Percentiles rank a stretch among this genome's conserved stretches.
phyloP scores from a whole-genome alignment of 495 filamentous ascomycete genomes.

The Talaromyces thailandensis region DNA sequence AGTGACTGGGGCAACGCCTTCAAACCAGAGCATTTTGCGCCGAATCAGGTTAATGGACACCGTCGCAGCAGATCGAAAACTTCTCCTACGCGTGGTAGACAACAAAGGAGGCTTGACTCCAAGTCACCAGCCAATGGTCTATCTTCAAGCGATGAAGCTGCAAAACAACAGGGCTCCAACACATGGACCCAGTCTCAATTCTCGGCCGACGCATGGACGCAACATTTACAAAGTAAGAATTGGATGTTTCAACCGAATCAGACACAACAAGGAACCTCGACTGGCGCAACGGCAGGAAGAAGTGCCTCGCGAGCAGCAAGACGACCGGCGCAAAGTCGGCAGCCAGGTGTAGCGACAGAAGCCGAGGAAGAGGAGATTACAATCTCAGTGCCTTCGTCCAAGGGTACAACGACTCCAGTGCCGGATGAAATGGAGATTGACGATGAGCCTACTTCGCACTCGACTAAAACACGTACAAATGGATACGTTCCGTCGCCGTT shows the following conservation, averaged over 20 bases:
- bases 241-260: slow-evolving; percentile 27
- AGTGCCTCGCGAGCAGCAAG: slow-evolving; percentile 11
- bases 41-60: slow-evolving; percentile 20
- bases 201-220: slow-evolving; percentile 55
- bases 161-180: neutral
- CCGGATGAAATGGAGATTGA: slow-evolving; percentile 45
- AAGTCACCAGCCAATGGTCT: slow-evolving; percentile 4
- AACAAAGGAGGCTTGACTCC: slow-evolving; percentile 8
- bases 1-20: slow-evolving; percentile 51
- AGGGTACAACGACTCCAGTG: neutral
- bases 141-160: slow-evolving; percentile 7
- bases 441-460: slow-evolving; percentile 20
- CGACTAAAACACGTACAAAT: slow-evolving; percentile 2
- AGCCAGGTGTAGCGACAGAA: slow-evolving; percentile 31
- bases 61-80: slow-evolving; percentile 23
- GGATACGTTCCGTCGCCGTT: neutral
- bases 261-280: slow-evolving; percentile 19
- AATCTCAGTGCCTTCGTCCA: slow-evolving; percentile 4
- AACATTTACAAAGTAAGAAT: slow-evolving; percentile 52
- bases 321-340: slow-evolving; percentile 16
- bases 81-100: slow-evolving; percentile 24
- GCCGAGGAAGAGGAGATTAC: slow-evolving; percentile 32
- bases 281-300: neutral
- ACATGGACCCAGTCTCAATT: slow-evolving; percentile 29
- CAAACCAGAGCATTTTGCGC: slow-evolving; percentile 42